Percentiles rank a stretch among this genome's conserved stretches.
phyloP scores from a whole-genome alignment of 768 basidiomycete species.

The Kwoniella bestiolae region DNA sequence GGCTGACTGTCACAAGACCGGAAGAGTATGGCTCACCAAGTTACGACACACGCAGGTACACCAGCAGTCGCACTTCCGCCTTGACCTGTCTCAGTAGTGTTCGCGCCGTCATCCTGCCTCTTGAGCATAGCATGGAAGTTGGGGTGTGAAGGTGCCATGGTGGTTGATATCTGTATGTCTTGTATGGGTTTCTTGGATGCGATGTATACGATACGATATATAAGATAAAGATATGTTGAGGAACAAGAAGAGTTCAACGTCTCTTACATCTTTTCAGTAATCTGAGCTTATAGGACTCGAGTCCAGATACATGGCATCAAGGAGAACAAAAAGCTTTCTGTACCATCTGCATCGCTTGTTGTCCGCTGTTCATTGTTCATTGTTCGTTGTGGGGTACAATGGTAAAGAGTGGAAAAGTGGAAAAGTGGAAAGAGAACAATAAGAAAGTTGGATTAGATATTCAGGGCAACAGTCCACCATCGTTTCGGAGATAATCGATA shows the following conservation, averaged over 20 bases:
- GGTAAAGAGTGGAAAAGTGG: not conserved
- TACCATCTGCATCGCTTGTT: not conserved
- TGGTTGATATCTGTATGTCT: not conserved
- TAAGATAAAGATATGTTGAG: not conserved
- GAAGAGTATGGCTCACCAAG: conserved; percentile 15
- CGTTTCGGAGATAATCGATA: not conserved
- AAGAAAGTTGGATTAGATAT: not conserved
- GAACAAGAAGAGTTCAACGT: too few species aligned
- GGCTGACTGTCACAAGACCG: not conserved
- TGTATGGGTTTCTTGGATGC: not conserved
- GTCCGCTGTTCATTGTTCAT: not conserved
- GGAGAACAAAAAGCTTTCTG: not conserved
- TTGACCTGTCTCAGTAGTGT: not conserved
- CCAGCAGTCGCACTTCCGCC: not conserved
- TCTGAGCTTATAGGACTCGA: too few species aligned
- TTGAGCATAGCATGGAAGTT: not conserved
- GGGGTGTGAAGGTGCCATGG: conserved; percentile 19
- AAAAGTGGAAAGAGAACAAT: not conserved
- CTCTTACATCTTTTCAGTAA: not conserved
- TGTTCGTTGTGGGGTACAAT: conserved; percentile 2
- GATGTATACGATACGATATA: not conserved
- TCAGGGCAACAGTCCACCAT: not conserved
- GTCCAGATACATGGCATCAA: not conserved
- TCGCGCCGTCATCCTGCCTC: conserved; percentile 1
- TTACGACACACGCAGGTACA: conserved; percentile 24